Evolutionary conservation across 2,329 filamentous ascomycete genomes (phyloP), one percentile per base, ranked within the genome.

Genomic region (Myriosclerotinia curreyana): DNA sequence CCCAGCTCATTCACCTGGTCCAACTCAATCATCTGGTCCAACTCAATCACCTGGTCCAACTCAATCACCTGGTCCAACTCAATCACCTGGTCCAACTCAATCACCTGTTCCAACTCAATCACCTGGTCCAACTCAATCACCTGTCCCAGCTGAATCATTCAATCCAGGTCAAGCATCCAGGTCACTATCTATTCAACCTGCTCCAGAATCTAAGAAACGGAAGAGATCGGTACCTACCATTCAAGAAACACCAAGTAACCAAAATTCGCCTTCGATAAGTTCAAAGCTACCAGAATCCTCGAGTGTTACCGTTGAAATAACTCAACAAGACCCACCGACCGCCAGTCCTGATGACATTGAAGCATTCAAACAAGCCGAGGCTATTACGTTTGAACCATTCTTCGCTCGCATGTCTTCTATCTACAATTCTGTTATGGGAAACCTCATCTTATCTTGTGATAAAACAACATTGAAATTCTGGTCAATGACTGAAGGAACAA

Each of bases 381-480:
- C 61, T n/a, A 36, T 69, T 12, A 15, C 55, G 2, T 48, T 71
- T 52, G 55, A 68, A 14, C 66, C 68, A 38, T 64, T 59, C 20
- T 53, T 62, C 11, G 51, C 60, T n/a, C 66, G 67, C 40, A 65
- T 74, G 31, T 31, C 69, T 36, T 69, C 69, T 49, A 56, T 67
- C 31, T 71, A 69, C 31, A 59, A 71, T 34, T 61, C 64, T 12
- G 31, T 50, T 34, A 64, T 67, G 15, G 73, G 73, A 17, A 74
- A 73, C 48, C 59, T 75, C 8, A 38, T 73, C 31, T 54, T 74
- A 2, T 70, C 71, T 22, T 22, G 53, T 48, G 70, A 74, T 51
- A 71, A 68, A 34, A 58, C 62, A 12, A 42, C 44, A 8, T 52
- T 74, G 14, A 65, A 70, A 20, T 73, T 74, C 52, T 66, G 66